Evolutionary conservation across 2,329 filamentous ascomycete species (phyloP).

Genomic region (Blastomyces parvus): DNA sequence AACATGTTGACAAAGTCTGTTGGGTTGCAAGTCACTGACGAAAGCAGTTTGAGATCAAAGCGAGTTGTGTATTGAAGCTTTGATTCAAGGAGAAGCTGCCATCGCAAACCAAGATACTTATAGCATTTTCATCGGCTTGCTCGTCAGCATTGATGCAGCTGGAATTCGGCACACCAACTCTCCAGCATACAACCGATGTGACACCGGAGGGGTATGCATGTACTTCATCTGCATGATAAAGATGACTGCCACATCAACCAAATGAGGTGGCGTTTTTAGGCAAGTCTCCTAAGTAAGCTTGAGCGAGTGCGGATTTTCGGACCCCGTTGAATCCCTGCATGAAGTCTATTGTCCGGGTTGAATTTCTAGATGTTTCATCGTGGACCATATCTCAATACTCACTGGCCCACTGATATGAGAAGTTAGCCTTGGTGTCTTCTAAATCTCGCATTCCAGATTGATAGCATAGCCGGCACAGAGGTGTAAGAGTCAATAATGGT

Average conservation of each 20-base stretch:
- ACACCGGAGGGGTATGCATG: not conserved
- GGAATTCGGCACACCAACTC: not conserved
- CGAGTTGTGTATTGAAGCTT: not conserved
- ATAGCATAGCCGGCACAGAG: too few species aligned
- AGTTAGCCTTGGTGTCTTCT: too few species aligned
- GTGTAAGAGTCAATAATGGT: too few species aligned
- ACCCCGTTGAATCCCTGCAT: too few species aligned
- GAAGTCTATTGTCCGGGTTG: too few species aligned
- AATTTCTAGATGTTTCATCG: too few species aligned
- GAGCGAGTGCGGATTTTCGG: too few species aligned
- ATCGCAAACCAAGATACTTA: not conserved
- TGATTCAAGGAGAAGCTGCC: not conserved
- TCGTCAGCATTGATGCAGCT: not conserved
- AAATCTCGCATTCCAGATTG: too few species aligned
- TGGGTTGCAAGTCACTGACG: not conserved
- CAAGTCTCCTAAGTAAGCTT: too few species aligned
- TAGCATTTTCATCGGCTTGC: not conserved
- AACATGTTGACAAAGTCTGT: not conserved
- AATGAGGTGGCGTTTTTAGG: not conserved
- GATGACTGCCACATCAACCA: not conserved
- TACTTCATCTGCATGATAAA: not conserved
- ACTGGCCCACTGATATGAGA: too few species aligned
- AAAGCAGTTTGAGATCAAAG: not conserved
- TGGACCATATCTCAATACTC: too few species aligned
- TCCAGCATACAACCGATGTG: not conserved